These are phyloP conservation scores for Malus sieversii DNA, from an alignment of 306 rosid species.

Conservation along the genomic window DNA sequence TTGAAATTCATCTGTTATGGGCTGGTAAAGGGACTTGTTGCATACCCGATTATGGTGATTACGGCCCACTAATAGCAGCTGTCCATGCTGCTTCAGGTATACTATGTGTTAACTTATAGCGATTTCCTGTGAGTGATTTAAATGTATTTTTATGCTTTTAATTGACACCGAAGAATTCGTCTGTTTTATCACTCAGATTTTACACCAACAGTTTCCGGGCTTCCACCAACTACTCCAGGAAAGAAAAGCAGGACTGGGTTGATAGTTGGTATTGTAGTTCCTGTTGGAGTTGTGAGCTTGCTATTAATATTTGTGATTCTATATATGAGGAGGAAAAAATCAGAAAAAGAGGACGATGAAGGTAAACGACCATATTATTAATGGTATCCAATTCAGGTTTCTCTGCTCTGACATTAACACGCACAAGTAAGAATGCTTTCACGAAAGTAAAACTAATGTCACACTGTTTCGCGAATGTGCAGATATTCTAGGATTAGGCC, in stretches of 20 bases:
- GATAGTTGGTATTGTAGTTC: slow-evolving; percentile 8
- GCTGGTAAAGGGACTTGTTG: slow-evolving; percentile 24
- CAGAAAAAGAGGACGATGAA: background rate
- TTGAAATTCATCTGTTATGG: slow-evolving; percentile 23
- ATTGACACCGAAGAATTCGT: background rate
- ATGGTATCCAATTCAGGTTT: background rate
- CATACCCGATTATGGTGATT: slow-evolving; percentile 7
- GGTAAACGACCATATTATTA: background rate
- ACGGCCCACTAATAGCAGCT: slow-evolving; percentile 9
- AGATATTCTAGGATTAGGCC: slow-evolving; percentile 15
- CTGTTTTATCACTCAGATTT: background rate
- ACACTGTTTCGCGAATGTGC: background rate
- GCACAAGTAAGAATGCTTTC: background rate
- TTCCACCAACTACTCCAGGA: background rate
- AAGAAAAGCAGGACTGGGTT: slow-evolving; percentile 1
- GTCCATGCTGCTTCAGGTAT: slow-evolving; percentile 15
- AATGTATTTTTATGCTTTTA: background rate
- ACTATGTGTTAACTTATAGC: background rate
- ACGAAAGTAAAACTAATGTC: background rate
- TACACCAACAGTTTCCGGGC: slow-evolving; percentile 1
- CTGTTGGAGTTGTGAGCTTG: background rate
- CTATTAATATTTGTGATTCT: background rate
- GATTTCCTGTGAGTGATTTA: background rate
- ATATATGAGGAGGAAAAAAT: slow-evolving; percentile 2
- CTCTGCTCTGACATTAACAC: background rate